Evolutionary conservation across 495 filamentous ascomycete species (phyloP), one percentile per base, ranked within the genome.

Genomic region (Aspergillus conjunctus): DNA sequence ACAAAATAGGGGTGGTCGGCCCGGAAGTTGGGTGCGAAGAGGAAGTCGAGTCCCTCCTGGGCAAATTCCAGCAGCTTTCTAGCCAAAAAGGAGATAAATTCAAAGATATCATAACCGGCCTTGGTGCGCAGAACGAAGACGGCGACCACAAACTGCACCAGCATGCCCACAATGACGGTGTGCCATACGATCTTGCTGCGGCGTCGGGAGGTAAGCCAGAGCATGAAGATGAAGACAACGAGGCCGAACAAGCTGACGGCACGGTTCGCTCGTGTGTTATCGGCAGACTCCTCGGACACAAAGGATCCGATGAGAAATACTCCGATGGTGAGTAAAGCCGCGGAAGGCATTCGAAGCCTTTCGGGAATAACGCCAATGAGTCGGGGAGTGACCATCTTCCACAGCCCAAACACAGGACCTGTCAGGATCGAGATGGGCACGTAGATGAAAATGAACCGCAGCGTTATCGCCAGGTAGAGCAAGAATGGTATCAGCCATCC

Each of bases 401-500:
- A 96, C 32, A 88, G 63, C 17, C 74, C 85, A 57, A 83, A 78
- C 67, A 88, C 79, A 2, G 91, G 91, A 58, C 69, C 79, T 60
- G 86, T 85, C 58, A 89, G 66, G 60, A 91, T 79, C 33, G 77
- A 77, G 60, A 88, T 81, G 0, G 90, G 88, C 11, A 95, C 72
- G 66, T 91, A 87, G 67, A 90, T 82, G 73, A 86, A 87, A 62
- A 95, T 65, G 46, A 95, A 71, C 6, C 92, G 87, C 59, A 95
- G 71, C 8, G 83, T 83, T 64, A 96, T 87, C 56, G 76, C 83
- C 41, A 96, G 83, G 72, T 87, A 97, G 15, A 97, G 59, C 41
- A 97, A 81, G 73, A 93, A 92, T 8, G 92, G 91, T 33, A 92
- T 85, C 63, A 96, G 63, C 92, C 92, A 97, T 57, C 88, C 88